Percentiles rank a stretch among this genome's conserved stretches.
These are phyloP conservation scores for Aspergillus mulundensis DNA, from an alignment of 495 filamentous ascomycete genomes.

Conservation along the genomic window DNA sequence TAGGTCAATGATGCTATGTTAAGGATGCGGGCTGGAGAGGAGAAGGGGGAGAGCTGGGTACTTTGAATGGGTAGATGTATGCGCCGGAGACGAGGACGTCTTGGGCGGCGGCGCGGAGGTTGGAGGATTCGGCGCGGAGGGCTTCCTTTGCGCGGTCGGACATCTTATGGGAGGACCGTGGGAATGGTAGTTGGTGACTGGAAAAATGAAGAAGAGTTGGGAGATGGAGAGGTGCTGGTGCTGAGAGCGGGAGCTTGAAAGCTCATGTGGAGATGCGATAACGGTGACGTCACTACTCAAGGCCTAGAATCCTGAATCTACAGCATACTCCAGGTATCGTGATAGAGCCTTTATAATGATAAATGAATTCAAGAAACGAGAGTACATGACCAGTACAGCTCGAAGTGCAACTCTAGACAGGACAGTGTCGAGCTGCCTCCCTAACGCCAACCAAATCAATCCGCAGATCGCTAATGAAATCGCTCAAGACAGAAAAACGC, in stretches of 20 bases:
- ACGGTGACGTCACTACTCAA: constrained; percentile 1
- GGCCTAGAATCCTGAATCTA: background rate
- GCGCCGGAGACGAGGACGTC: constrained; percentile 67
- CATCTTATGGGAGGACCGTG: constrained; percentile 24
- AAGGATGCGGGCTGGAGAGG: constrained; percentile 45
- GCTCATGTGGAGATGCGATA: background rate
- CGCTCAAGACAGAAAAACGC: constrained; percentile 23
- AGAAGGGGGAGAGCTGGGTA: constrained; percentile 41
- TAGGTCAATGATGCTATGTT: background rate
- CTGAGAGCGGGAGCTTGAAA: background rate
- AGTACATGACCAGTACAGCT: background rate
- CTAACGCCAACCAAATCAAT: constrained; percentile 35
- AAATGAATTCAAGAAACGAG: background rate
- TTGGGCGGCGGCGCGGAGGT: constrained; percentile 43
- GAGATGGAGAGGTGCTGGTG: background rate
- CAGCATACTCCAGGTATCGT: constrained; percentile 15
- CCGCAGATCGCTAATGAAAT: constrained; percentile 39
- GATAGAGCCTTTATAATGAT: background rate
- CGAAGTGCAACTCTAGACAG: background rate
- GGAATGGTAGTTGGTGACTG: background rate
- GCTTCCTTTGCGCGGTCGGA: constrained; percentile 39
- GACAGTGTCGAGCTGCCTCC: background rate
- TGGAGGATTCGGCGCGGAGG: constrained; percentile 37
- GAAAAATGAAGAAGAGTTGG: background rate
- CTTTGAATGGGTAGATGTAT: constrained; percentile 86